Evolutionary conservation across 495 filamentous ascomycete species (phyloP).

Genomic region (Podospora fimiseda): DNA sequence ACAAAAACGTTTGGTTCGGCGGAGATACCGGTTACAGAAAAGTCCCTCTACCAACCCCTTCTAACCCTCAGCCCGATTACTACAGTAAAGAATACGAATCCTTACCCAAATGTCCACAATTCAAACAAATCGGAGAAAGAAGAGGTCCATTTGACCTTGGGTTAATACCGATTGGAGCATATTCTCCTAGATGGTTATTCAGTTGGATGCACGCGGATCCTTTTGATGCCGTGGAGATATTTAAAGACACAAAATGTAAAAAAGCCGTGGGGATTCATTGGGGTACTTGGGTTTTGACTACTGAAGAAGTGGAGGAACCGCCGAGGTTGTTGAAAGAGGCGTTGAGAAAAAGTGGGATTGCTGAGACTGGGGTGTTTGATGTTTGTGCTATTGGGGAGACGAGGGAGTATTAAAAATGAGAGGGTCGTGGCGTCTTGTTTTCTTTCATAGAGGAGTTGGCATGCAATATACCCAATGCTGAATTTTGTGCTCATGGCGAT

Average conservation of each 20-base stretch:
- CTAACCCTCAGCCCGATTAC: conserved; percentile 52
- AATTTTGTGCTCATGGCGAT: too few relatives aligned
- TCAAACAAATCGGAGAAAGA: conserved; percentile 74
- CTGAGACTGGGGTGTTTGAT: conserved; percentile 79
- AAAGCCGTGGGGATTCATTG: conserved; percentile 87
- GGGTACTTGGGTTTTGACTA: conserved; percentile 87
- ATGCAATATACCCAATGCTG: too few relatives aligned
- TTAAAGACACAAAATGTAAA: conserved; percentile 77
- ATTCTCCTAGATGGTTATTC: conserved; percentile 69
- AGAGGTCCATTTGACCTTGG: conserved; percentile 90
- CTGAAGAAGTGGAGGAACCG: conserved; percentile 81
- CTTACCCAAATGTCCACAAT: conserved; percentile 76
- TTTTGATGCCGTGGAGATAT: conserved; percentile 84
- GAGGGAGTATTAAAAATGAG: conserved; percentile 65
- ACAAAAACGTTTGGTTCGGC: conserved; percentile 69
- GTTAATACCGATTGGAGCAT: conserved; percentile 91
- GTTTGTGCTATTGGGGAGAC: conserved; percentile 84
- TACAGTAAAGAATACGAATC: conserved; percentile 59
- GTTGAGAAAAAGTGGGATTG: conserved; percentile 59
- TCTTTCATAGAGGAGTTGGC: neutral
- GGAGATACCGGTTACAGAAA: conserved; percentile 76
- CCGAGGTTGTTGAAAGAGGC: conserved; percentile 69
- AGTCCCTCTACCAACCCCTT: conserved; percentile 55
- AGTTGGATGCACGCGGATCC: conserved; percentile 84
- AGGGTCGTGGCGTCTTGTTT: neutral